Conservation (phyloP, 345 rosid species). For the Reutealis trisperma region DNA sequence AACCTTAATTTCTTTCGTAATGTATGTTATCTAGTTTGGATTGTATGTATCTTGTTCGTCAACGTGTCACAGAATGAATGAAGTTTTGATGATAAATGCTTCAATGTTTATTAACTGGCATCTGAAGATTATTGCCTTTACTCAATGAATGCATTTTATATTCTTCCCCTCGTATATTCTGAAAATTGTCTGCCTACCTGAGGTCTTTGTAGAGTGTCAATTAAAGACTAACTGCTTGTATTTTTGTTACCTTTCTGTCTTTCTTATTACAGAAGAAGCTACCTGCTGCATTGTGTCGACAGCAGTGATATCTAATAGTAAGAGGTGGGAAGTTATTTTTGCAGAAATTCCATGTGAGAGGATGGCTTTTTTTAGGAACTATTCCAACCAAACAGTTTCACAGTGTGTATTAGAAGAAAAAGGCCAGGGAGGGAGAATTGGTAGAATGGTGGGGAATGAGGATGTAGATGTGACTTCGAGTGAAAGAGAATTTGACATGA, state of each 20-base stretch:
- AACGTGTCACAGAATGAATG: neutral
- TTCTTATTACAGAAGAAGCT: conserved; percentile 1
- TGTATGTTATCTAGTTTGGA: neutral
- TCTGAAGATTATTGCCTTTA: neutral
- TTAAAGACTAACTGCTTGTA: neutral
- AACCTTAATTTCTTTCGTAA: neutral
- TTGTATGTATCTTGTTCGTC: neutral
- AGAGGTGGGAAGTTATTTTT: conserved; percentile 9
- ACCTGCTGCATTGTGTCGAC: conserved; percentile 11
- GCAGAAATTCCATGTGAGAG: conserved; percentile 51
- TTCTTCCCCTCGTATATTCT: neutral
- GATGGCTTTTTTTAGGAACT: conserved; percentile 90
- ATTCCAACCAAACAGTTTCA: conserved; percentile 56
- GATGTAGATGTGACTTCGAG: conserved; percentile 46
- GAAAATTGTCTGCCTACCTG: too few species aligned
- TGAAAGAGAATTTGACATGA: conserved; percentile 78
- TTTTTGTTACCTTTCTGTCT: conserved; percentile 4
- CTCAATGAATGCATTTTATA: neutral
- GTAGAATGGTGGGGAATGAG: conserved; percentile 49
- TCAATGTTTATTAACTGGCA: neutral
- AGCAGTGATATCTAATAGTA: neutral
- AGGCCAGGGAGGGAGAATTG: conserved; percentile 43
- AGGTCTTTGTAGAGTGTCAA: neutral
- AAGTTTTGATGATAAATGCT: neutral
- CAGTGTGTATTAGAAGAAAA: conserved; percentile 65